A percentile compares a stretch with the other conserved stretches of the same genome.
Evolutionary conservation across 1,284 basidiomycete genomes (phyloP).

Genomic region (Ustilago sp.): DNA sequence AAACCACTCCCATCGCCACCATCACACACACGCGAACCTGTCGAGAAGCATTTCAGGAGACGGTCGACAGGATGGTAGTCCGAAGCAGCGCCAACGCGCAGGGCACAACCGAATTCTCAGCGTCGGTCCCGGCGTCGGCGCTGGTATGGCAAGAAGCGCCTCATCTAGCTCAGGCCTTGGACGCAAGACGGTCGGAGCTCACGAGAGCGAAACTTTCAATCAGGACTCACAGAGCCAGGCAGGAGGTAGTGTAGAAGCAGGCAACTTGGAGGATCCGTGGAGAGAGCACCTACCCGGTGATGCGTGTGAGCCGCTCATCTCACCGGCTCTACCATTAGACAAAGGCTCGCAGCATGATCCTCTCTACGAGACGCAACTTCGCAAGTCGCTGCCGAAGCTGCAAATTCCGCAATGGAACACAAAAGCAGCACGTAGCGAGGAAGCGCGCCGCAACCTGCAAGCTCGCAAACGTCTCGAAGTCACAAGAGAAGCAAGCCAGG

Average conservation of each 20-base stretch:
- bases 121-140: conserved; percentile 25
- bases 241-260: conserved; percentile 26
- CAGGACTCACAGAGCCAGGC: conserved; percentile 3
- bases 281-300: conserved; percentile 51
- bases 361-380: conserved; percentile 19
- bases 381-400: conserved; percentile 36
- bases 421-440: conserved; percentile 31
- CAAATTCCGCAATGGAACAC: conserved; percentile 48
- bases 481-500: background rate
- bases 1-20: conserved; percentile 38
- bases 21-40: conserved; percentile 10
- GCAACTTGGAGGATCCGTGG: conserved; percentile 58
- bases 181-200: conserved; percentile 33
- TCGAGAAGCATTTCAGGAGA: conserved; percentile 31
- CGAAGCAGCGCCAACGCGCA: conserved; percentile 7
- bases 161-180: conserved; percentile 23
- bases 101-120: conserved; percentile 41
- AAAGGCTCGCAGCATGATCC: conserved; percentile 8
- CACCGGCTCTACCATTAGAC: conserved; percentile 43
- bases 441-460: conserved; percentile 10
- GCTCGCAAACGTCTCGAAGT: conserved; percentile 7
- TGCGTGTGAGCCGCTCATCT: conserved; percentile 49
- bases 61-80: conserved; percentile 8
- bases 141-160: conserved; percentile 20
- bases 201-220: conserved; percentile 14